Base-by-base conservation (phyloP, 2,329 filamentous ascomycete genomes). In the Exophiala xenobiotica region DNA sequence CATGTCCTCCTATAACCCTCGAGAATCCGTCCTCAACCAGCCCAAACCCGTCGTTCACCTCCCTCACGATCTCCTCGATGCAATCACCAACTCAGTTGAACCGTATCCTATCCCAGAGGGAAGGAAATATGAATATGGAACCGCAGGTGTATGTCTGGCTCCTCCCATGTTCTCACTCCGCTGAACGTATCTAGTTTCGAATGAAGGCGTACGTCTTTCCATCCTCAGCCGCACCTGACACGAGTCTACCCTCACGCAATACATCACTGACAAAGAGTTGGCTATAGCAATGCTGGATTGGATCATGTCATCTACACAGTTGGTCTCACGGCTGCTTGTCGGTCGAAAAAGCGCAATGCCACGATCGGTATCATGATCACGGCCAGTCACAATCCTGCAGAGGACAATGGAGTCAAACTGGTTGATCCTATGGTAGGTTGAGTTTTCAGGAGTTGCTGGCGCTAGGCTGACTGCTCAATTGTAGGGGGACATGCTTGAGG, bases 351-450 rank as follows among this genome's bases (percentile, higher is more conserved):
- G 73, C 82, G 95, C 63, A 86, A 86, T 68, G 88, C 95, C 75
- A 87, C 89, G 63, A 95, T 99, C 66, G 93, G 93, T 66, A 86
- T 99, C 61, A 96, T 96, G 90, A 88, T 96, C 70, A 96, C 90
- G 35, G 90, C 90, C 57, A 95, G 88, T 65, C 90, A 96, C 78
- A 96, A 96, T 73, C 88, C 88, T 14, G 86, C 90, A 26, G 79
- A 83, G 63, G 90, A 96, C 73, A 96, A 96, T 70, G 90, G 90
- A 45, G 87, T 96, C 69, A 96, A 96, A 79, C 83, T 99, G 62
- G 90, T 99, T 58, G 93, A 99, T 70, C 93, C 93, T 9, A 87
- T 95, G 85, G 81, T 84, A 66, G 40, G 72, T 63, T 26, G 14
- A 26, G 41, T 24, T 37, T 6, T 42, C 24, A 38, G 6, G 11